phyloP scores from a whole-genome alignment of 2,329 filamentous ascomycete genomes.

The Neonectria punicea region DNA sequence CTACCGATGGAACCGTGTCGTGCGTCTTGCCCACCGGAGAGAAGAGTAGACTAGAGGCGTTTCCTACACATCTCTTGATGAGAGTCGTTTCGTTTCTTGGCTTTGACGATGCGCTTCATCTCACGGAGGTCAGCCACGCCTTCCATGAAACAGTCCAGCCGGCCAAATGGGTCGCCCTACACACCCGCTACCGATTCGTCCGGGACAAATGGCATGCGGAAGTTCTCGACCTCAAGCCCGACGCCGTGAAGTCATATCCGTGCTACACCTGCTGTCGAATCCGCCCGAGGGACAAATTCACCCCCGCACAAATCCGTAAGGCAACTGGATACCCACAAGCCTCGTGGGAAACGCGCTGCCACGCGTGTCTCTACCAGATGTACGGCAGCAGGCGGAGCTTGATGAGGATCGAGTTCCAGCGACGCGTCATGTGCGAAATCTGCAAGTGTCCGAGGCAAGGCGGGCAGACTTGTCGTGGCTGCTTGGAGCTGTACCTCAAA shows the following conservation, averaged over 20 bases:
- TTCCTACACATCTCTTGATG: slow-evolving; percentile 27
- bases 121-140: slow-evolving; percentile 10
- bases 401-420: slow-evolving; percentile 17
- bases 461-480: slow-evolving; percentile 25
- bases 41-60: slow-evolving; percentile 12
- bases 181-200: slow-evolving; percentile 24
- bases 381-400: slow-evolving; percentile 3
- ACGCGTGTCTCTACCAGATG: slow-evolving; percentile 20
- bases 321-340: slow-evolving; percentile 1
- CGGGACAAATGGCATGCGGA: slow-evolving; percentile 24
- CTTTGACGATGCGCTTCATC: slow-evolving; percentile 19
- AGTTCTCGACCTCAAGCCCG: not conserved
- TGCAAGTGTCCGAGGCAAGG: slow-evolving; percentile 30
- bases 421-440: slow-evolving; percentile 24
- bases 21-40: not conserved
- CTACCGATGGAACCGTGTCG: not conserved
- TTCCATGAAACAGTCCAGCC: slow-evolving; percentile 23
- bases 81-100: slow-evolving; percentile 19
- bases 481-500: slow-evolving; percentile 30
- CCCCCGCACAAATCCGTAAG: not conserved
- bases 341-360: slow-evolving; percentile 31
- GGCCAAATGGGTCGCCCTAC: slow-evolving; percentile 25
- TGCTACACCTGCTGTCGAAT: slow-evolving; percentile 34
- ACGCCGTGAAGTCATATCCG: slow-evolving; percentile 7
- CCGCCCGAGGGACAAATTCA: slow-evolving; percentile 19